Percentiles rank a stretch among this genome's conserved stretches.
These are phyloP conservation scores for Globisporangium splendens DNA, from an alignment of 352 stramenopile species.

Conservation along the genomic window DNA sequence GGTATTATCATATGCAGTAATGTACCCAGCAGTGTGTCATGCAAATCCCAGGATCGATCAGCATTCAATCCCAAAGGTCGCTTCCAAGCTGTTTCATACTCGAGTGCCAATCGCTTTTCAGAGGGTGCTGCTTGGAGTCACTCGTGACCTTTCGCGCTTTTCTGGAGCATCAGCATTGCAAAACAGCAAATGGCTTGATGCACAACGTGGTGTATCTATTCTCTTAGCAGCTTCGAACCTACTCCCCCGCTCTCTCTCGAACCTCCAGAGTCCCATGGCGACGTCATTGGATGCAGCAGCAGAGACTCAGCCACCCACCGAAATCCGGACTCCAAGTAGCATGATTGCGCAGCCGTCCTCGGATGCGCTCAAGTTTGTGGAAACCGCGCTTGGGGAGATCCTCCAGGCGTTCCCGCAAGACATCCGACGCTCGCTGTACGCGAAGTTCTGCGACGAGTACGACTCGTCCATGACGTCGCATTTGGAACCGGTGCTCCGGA, in stretches of 20 bases:
- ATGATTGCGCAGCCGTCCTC: background rate
- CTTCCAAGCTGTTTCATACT: too few relatives aligned
- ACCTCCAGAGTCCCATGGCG: too few relatives aligned
- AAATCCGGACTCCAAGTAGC: background rate
- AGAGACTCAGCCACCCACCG: too few relatives aligned
- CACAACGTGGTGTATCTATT: too few relatives aligned
- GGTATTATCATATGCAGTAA: background rate
- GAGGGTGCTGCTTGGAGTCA: background rate
- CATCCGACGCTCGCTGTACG: slow-evolving; percentile 19
- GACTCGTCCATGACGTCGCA: slow-evolving; percentile 19
- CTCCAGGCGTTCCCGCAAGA: slow-evolving; percentile 20
- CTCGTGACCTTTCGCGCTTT: background rate
- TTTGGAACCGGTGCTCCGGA: slow-evolving; percentile 31
- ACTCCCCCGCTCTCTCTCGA: too few relatives aligned
- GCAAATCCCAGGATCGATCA: too few relatives aligned
- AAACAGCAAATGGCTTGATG: too few relatives aligned
- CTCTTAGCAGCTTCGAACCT: background rate
- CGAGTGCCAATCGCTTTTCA: background rate
- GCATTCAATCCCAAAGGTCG: too few relatives aligned
- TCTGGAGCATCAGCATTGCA: background rate
- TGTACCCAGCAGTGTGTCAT: too few relatives aligned
- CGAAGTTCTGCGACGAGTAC: slow-evolving; percentile 27
- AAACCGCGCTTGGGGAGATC: slow-evolving; percentile 13
- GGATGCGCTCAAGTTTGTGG: slow-evolving; percentile 11
- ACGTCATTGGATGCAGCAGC: too few relatives aligned